Conservation (phyloP, 352 stramenopile species). For the Pythium biforme region DNA sequence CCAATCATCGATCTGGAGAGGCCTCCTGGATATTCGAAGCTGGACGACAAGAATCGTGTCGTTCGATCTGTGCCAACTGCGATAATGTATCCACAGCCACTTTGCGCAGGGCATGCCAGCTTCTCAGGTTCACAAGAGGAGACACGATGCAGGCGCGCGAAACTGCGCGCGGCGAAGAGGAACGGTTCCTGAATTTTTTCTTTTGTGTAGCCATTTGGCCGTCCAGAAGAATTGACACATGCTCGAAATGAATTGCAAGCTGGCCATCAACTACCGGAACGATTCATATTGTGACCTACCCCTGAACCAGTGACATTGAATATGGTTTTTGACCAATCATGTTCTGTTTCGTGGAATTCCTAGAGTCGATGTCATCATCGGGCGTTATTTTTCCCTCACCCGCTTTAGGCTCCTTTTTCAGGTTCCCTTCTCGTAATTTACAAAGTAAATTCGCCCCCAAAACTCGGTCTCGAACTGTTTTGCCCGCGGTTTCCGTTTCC, state of each 20-base stretch:
- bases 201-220: neutral
- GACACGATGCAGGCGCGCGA: too few species aligned
- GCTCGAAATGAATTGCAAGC: slow-evolving; percentile 9
- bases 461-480: neutral
- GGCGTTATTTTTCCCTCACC: slow-evolving; percentile 4
- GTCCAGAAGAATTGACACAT: neutral
- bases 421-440: slow-evolving; percentile 14
- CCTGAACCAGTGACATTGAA: slow-evolving; percentile 17
- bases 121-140: too few species aligned
- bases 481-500: slow-evolving; percentile 7
- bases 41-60: too few species aligned
- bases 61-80: too few species aligned
- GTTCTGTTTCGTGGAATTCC: slow-evolving; percentile 51
- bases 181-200: too few species aligned
- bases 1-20: too few species aligned
- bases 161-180: too few species aligned
- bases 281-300: slow-evolving; percentile 7
- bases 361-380: slow-evolving; percentile 17
- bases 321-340: slow-evolving; percentile 53
- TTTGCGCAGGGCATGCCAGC: too few species aligned
- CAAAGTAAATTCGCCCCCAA: slow-evolving; percentile 10
- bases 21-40: too few species aligned
- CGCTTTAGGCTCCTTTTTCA: neutral
- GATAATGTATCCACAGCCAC: too few species aligned
- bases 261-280: neutral